Conservation (phyloP, 768 basidiomycete species). For the Trametes cingulata region DNA sequence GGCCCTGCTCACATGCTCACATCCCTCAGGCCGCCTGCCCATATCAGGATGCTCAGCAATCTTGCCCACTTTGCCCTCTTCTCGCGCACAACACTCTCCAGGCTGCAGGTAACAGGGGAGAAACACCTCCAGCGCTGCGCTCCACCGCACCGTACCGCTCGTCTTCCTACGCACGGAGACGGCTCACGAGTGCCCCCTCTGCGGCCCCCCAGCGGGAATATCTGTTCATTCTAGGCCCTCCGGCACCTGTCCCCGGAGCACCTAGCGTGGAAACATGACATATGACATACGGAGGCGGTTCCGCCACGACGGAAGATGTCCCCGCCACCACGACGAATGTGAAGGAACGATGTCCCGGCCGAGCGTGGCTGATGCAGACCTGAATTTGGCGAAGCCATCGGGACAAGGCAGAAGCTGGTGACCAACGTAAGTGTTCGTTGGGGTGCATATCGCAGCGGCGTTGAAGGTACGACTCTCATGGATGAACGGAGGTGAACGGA, state of each 20-base stretch:
- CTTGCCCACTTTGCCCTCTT: too few relatives aligned
- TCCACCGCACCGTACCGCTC: slow-evolving; percentile 4
- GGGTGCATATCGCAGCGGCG: too few relatives aligned
- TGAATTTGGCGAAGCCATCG: neutral
- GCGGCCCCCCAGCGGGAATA: slow-evolving; percentile 8
- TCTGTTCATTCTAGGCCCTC: slow-evolving; percentile 7
- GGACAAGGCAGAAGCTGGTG: neutral
- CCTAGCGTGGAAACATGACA: slow-evolving; percentile 13
- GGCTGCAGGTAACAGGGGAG: neutral
- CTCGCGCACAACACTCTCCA: neutral
- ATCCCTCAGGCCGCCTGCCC: neutral
- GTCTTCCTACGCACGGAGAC: slow-evolving; percentile 13
- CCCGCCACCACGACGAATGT: neutral
- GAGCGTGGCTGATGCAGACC: neutral
- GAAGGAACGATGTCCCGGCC: slow-evolving; percentile 5
- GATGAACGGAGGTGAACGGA: too few relatives aligned
- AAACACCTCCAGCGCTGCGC: neutral
- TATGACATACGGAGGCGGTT: slow-evolving; percentile 10
- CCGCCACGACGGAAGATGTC: slow-evolving; percentile 2
- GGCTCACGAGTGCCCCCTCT: slow-evolving; percentile 7
- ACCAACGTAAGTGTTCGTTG: neutral
- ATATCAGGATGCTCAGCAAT: slow-evolving; percentile 1
- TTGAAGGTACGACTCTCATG: too few relatives aligned
- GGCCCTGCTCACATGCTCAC: slow-evolving; percentile 12
- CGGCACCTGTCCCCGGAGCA: slow-evolving; percentile 12